Base-by-base conservation (phyloP, 1,284 basidiomycete species). In the Caloboletus inedulis region DNA sequence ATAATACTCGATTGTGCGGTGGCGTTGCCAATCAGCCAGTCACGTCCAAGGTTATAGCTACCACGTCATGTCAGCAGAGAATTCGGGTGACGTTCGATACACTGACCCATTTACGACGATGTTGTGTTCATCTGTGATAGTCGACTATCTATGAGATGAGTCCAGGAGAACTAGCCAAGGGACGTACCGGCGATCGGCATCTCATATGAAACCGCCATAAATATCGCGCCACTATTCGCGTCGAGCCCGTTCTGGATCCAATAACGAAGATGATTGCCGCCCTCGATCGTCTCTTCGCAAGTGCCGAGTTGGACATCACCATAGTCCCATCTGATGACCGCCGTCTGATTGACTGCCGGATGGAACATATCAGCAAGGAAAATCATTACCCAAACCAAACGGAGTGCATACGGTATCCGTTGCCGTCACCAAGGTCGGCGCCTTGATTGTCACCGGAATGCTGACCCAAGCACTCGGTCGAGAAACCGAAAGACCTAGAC, bases 211-310 rank as follows among this genome's bases (percentile, higher is more conserved):
- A 77, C 73, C 1, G 91, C 94, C 72, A 97, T 75, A 68, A 98
- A 98, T 52, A 89, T 78, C 7, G 94, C 93, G 27, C 86, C 81
- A 54, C 85, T 87, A 58, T 89, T 76, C 2, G 74, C 81, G 9
- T 72, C 55, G 3, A 75, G 70, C 0, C 87, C 89, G 54, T 89
- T 77, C 70, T 97, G 94, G 1, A 79, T 69, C 90, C 91, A 98
- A 70, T 94, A 95, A 25, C 95, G 82, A 68, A 95, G 85, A 66
- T 98, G 95, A 62, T 90, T 83, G 6, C 95, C 95, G 12, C 95
- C 95, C 56, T 89, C 63, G 45, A 97, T 80, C 3, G 91, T 90
- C 71, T 98, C 93, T 59, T 78, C 75, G 67, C 92, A 94, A 2
- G 91, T 82, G 0, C 93, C 93, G 16, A 93, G 69, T 50, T 82